Evolutionary conservation across 345 rosid genomes (phyloP).

Genomic region (Gynandropsis gynandra): DNA sequence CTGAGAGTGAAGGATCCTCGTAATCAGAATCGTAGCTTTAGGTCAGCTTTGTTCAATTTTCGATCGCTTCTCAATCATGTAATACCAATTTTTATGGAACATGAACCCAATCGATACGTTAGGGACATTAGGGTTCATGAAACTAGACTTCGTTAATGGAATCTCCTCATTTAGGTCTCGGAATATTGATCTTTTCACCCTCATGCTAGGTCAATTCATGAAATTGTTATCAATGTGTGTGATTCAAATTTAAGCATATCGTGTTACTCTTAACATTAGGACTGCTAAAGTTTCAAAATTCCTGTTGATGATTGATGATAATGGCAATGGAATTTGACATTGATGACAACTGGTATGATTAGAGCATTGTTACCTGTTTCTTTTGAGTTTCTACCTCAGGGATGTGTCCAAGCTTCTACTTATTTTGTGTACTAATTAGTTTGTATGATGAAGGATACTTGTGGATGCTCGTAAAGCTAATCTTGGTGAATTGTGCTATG

Average conservation of each 20-base stretch:
- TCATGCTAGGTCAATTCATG: neutral
- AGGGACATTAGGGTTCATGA: neutral
- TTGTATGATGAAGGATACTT: too few relatives aligned
- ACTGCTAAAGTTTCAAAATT: neutral
- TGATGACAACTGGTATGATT: neutral
- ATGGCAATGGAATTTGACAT: neutral
- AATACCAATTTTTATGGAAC: neutral
- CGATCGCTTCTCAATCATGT: neutral
- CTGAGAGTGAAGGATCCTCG: conserved; percentile 35
- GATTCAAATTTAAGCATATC: neutral
- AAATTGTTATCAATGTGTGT: neutral
- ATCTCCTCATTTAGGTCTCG: neutral
- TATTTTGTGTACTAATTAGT: too few relatives aligned
- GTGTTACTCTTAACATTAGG: neutral
- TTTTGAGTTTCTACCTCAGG: too few relatives aligned
- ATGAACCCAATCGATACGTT: neutral
- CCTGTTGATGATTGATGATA: conserved; percentile 2
- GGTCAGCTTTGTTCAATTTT: conserved; percentile 36
- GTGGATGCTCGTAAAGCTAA: neutral
- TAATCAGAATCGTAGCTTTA: conserved; percentile 28
- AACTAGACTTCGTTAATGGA: neutral
- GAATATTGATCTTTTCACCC: neutral
- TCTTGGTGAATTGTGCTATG: neutral
- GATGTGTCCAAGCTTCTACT: too few relatives aligned
- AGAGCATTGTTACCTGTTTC: too few relatives aligned